Evolutionary conservation across 2,329 filamentous ascomycete species (phyloP).

Genomic region (Delphinella strobiligena): DNA sequence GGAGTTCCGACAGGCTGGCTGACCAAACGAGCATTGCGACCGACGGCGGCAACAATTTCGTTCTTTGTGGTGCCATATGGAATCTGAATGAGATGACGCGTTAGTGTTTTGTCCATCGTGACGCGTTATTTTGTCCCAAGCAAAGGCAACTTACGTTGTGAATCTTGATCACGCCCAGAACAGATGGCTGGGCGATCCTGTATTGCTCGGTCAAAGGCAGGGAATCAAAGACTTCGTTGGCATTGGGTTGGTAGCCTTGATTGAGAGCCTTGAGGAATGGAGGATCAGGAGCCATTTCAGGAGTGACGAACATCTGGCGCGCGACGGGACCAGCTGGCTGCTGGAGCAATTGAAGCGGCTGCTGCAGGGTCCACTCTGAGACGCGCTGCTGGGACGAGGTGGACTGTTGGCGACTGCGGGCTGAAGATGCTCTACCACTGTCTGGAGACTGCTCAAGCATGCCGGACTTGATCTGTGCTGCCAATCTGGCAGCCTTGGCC

Average conservation of each 20-base stretch:
- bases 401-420: too few species aligned
- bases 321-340: neutral
- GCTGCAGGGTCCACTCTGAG: neutral
- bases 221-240: slow-evolving; percentile 16
- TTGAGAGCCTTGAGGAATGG: slow-evolving; percentile 3
- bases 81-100: slow-evolving; percentile 27
- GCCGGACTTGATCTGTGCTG: slow-evolving; percentile 7
- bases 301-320: neutral
- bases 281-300: slow-evolving; percentile 7
- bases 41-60: slow-evolving; percentile 37
- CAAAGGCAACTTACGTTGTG: slow-evolving; percentile 18
- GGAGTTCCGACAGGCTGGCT: slow-evolving; percentile 17
- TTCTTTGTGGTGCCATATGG: slow-evolving; percentile 38
- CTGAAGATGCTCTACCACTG: neutral
- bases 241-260: slow-evolving; percentile 9
- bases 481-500: neutral
- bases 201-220: slow-evolving; percentile 18
- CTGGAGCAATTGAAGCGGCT: neutral
- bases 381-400: too few species aligned
- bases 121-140: too few species aligned
- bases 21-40: slow-evolving; percentile 29
- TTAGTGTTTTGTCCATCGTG: too few species aligned
- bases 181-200: slow-evolving; percentile 1
- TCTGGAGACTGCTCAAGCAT: neutral
- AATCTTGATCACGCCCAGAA: slow-evolving; percentile 22